phyloP scores from a whole-genome alignment of 768 basidiomycete species.

The Macrolepiota albuminosa region DNA sequence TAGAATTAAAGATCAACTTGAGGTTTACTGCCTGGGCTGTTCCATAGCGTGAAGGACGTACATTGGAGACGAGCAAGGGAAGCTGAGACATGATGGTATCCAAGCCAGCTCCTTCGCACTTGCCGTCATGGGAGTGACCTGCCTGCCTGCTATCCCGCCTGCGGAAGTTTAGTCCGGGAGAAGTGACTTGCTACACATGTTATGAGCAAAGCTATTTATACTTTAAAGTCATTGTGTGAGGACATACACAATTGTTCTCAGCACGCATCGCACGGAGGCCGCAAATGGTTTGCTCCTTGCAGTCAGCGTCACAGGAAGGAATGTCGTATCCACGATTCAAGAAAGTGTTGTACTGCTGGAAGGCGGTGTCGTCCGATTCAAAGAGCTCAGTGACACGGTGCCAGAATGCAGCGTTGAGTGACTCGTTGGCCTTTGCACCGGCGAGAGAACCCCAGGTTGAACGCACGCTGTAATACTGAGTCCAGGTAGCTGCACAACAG shows the following conservation, averaged over 20 bases:
- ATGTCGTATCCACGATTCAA: slow-evolving; percentile 35
- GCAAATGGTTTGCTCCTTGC: slow-evolving; percentile 39
- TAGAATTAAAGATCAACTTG: neutral
- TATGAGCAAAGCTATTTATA: neutral
- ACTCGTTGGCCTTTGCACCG: slow-evolving; percentile 27
- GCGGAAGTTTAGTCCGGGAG: slow-evolving; percentile 7
- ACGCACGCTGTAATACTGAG: slow-evolving; percentile 53
- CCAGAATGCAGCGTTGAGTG: slow-evolving; percentile 55
- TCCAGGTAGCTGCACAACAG: slow-evolving; percentile 39
- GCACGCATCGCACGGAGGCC: slow-evolving; percentile 37
- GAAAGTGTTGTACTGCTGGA: slow-evolving; percentile 42
- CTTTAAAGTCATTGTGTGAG: neutral
- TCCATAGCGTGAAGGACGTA: neutral
- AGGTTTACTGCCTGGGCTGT: neutral
- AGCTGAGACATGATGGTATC: slow-evolving; percentile 8
- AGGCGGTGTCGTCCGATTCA: slow-evolving; percentile 38
- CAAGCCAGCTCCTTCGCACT: slow-evolving; percentile 9
- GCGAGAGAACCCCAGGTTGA: slow-evolving; percentile 44
- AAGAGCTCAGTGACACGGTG: slow-evolving; percentile 55
- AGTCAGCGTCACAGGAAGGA: slow-evolving; percentile 28
- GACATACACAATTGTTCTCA: slow-evolving; percentile 38
- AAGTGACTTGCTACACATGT: neutral
- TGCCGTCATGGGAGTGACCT: neutral
- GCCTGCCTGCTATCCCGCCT: neutral
- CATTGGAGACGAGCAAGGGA: neutral